Percentiles rank a stretch among this genome's conserved stretches.
phyloP scores from a whole-genome alignment of 1,284 basidiomycete species.

The Ceratobasidium theobromae region DNA sequence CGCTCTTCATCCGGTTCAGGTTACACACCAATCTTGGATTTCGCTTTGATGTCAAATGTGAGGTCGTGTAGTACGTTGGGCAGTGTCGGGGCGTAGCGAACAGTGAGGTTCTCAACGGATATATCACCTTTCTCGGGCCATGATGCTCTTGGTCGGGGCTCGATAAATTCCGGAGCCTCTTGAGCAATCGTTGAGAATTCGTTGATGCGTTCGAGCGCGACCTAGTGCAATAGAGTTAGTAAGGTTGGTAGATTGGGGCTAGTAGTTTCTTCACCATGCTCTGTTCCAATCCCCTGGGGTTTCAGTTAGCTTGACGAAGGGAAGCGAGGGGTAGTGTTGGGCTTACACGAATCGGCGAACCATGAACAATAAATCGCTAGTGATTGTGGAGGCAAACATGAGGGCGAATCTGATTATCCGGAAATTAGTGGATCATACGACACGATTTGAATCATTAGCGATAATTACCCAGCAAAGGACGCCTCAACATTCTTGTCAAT shows the following conservation, averaged over 20 bases:
- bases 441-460: neutral
- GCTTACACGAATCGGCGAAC: constrained; percentile 41
- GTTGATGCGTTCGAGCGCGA: constrained; percentile 88
- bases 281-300: constrained; percentile 69
- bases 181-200: constrained; percentile 81
- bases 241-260: no score
- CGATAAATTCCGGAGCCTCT: constrained; percentile 79
- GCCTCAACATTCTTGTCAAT: constrained; percentile 71
- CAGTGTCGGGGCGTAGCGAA: constrained; percentile 77
- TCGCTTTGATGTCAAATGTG: constrained; percentile 73
- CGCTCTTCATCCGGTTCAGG: constrained; percentile 45
- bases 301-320: neutral
- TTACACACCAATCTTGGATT: constrained; percentile 46
- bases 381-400: constrained; percentile 76
- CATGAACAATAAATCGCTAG: constrained; percentile 62
- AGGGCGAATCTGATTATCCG: constrained; percentile 58
- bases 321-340: neutral
- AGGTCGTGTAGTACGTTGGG: constrained; percentile 85
- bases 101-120: constrained; percentile 76
- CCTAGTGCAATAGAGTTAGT: constrained; percentile 48
- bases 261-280: constrained; percentile 74
- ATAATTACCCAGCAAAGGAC: constrained; percentile 63
- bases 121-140: constrained; percentile 83
- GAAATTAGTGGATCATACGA: neutral
- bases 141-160: constrained; percentile 76